Evolutionary conservation across 2,329 filamentous ascomycete species (phyloP).

Genomic region (Fusarium paranaense): DNA sequence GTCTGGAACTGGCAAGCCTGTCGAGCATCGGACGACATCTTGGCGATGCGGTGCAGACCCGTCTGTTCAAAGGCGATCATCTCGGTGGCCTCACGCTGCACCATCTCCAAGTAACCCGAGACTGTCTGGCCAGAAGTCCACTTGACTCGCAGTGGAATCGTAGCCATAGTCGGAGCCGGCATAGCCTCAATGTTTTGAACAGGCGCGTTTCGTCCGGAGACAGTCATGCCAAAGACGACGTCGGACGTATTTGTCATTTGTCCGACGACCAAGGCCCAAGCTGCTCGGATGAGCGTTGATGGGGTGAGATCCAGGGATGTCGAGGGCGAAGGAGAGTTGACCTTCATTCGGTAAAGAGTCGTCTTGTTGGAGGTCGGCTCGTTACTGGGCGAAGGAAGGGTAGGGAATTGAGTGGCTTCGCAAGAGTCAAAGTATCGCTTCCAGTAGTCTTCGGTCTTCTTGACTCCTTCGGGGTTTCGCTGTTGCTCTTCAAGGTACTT

Average conservation of each 20-base stretch:
- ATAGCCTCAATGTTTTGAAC: conserved; percentile 37
- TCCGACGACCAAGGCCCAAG: conserved; percentile 61
- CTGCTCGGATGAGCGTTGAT: conserved; percentile 49
- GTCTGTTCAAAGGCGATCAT: background rate
- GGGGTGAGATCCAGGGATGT: background rate
- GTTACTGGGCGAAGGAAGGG: background rate
- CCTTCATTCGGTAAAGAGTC: background rate
- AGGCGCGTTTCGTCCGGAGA: conserved; percentile 52
- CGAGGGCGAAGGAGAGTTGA: background rate
- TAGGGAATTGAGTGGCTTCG: background rate
- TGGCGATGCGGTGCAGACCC: background rate
- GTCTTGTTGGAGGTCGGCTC: background rate
- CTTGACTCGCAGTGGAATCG: background rate
- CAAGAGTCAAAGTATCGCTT: background rate
- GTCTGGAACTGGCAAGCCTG: conserved; percentile 3
- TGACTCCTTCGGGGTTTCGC: background rate
- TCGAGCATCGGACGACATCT: background rate
- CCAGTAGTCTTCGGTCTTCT: conserved; percentile 14
- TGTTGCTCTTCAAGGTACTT: conserved; percentile 1
- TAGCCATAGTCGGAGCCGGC: conserved; percentile 6
- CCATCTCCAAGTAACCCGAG: background rate
- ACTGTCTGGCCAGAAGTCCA: background rate
- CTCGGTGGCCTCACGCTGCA: background rate
- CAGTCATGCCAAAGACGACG: conserved; percentile 56
- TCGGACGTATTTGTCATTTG: conserved; percentile 54